Evolutionary conservation across 441 rosid genomes (phyloP).

Genomic region (Euphorbia neoarborescens): DNA sequence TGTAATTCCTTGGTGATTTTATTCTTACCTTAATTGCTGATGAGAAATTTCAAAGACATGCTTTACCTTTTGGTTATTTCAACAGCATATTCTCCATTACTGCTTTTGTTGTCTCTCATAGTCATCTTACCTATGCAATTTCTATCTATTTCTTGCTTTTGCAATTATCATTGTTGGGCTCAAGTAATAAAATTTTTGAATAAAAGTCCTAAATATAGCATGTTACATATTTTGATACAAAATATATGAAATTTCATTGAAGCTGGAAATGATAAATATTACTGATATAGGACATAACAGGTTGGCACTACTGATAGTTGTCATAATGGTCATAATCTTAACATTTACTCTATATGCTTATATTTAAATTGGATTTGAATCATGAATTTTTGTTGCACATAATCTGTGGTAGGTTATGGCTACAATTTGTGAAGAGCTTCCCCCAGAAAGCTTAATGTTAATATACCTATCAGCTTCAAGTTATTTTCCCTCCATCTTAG

Average conservation of each 20-base stretch:
- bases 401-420: slow-evolving; percentile 62
- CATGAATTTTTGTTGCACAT: slow-evolving; percentile 1
- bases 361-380: neutral
- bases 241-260: neutral
- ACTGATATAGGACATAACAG: neutral
- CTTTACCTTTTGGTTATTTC: too few relatives aligned
- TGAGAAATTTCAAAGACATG: too few relatives aligned
- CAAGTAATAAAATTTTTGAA: too few relatives aligned
- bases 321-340: neutral
- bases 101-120: too few relatives aligned
- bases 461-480: slow-evolving; percentile 82
- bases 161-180: too few relatives aligned
- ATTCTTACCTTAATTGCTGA: too few relatives aligned
- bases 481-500: slow-evolving; percentile 26
- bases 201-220: too few relatives aligned
- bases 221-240: neutral
- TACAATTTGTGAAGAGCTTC: slow-evolving; percentile 77
- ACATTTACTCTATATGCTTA: neutral
- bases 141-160: too few relatives aligned
- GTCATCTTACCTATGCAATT: too few relatives aligned
- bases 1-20: too few relatives aligned
- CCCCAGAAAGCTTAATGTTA: slow-evolving; percentile 68
- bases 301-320: neutral
- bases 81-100: too few relatives aligned
- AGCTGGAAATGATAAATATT: neutral